phyloP scores from a whole-genome alignment of 495 filamentous ascomycete genomes.

The Mycothermus thermophilus region DNA sequence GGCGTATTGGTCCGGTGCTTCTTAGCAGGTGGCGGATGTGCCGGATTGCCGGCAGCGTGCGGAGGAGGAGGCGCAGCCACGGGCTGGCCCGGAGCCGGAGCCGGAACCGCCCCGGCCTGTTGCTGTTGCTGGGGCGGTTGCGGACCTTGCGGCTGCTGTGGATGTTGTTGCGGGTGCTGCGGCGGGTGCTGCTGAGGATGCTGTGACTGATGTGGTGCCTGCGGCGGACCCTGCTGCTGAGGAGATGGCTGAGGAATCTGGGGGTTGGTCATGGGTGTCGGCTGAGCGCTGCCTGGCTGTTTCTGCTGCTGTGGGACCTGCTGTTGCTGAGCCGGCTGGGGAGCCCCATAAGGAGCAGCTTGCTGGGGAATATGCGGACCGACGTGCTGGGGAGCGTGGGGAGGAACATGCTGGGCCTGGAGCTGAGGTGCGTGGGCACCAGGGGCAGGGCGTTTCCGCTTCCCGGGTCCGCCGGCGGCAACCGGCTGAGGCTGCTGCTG shows the following conservation, averaged over 20 bases:
- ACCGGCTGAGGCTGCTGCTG: constrained; percentile 32
- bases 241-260: constrained; percentile 3
- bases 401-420: not conserved
- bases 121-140: not conserved
- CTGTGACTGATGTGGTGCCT: constrained; percentile 3
- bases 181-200: constrained; percentile 3
- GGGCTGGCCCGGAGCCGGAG: constrained; percentile 13
- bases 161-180: constrained; percentile 1
- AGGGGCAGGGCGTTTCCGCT: constrained; percentile 20
- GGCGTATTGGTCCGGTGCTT: constrained; percentile 94
- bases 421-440: constrained; percentile 7
- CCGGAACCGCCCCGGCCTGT: constrained; percentile 3
- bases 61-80: constrained; percentile 20
- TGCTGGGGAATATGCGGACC: constrained; percentile 11
- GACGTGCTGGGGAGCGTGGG: constrained; percentile 10
- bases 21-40: constrained; percentile 53
- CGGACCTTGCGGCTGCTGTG: not conserved
- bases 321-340: constrained; percentile 8
- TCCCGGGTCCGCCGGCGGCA: constrained; percentile 17
- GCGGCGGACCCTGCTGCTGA: constrained; percentile 6
- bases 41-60: constrained; percentile 19
- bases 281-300: constrained; percentile 6
- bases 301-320: constrained; percentile 11
- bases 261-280: constrained; percentile 15
- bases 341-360: constrained; percentile 7